These are phyloP conservation scores for Eucalyptus paniculata DNA, from an alignment of 345 rosid species.

Conservation along the genomic window DNA sequence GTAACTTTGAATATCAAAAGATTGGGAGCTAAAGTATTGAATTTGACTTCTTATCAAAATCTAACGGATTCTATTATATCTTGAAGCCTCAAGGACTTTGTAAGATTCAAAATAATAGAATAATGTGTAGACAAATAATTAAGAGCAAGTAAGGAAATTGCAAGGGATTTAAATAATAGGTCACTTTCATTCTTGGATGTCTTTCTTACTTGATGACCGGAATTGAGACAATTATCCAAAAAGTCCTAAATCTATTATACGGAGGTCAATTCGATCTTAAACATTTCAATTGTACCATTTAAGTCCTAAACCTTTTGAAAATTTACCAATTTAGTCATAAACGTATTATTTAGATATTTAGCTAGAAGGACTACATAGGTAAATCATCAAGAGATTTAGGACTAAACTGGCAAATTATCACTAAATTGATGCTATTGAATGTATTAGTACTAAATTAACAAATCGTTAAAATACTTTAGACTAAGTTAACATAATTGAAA, in stretches of 20 bases:
- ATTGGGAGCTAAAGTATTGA: background rate
- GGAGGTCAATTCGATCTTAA: background rate
- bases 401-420: too few relatives aligned
- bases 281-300: background rate
- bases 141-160: background rate
- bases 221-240: background rate
- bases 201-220: background rate
- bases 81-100: background rate
- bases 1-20: background rate
- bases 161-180: background rate
- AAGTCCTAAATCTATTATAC: background rate
- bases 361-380: fast-evolving
- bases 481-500: too few relatives aligned
- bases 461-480: too few relatives aligned
- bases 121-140: background rate
- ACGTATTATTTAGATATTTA: too few relatives aligned
- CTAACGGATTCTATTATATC: background rate
- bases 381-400: background rate
- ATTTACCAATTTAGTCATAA: too few relatives aligned
- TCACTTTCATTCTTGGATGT: background rate
- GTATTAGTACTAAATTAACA: background rate
- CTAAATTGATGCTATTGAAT: background rate
- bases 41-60: background rate
- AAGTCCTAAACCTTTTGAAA: background rate
- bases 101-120: background rate